Conservation (phyloP, 768 basidiomycete genomes). For the Suillus sp. region DNA sequence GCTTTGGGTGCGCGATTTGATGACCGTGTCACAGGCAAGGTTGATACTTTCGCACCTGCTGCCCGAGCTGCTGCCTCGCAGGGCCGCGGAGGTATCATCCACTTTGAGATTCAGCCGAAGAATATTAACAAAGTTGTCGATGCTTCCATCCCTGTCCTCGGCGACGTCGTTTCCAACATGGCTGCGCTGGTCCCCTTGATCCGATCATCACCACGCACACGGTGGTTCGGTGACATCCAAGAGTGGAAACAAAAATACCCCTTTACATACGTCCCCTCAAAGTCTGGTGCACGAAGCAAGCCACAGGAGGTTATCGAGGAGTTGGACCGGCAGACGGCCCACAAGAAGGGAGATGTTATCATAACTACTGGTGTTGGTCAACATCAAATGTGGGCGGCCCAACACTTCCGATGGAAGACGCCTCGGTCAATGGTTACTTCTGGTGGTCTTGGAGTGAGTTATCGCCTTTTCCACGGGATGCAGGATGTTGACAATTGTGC, state of each 20-base stretch:
- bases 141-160: slow-evolving; percentile 90
- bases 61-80: slow-evolving; percentile 82
- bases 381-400: slow-evolving; percentile 99
- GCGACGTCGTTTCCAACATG: slow-evolving; percentile 88
- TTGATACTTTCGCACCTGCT: slow-evolving; percentile 88
- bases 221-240: slow-evolving; percentile 85
- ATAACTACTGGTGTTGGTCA: slow-evolving; percentile 96
- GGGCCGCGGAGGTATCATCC: slow-evolving; percentile 95
- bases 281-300: slow-evolving; percentile 67
- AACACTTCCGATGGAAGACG: slow-evolving; percentile 87
- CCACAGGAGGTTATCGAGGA: slow-evolving; percentile 97
- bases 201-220: slow-evolving; percentile 56
- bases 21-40: slow-evolving; percentile 94
- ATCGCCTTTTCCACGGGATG: slow-evolving; percentile 6
- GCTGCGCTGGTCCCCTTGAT: slow-evolving; percentile 82
- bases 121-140: slow-evolving; percentile 99
- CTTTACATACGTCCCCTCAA: slow-evolving; percentile 78
- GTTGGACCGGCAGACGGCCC: slow-evolving; percentile 75
- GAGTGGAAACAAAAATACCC: slow-evolving; percentile 88
- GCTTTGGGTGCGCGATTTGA: slow-evolving; percentile 97
- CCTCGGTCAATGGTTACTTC: slow-evolving; percentile 90
- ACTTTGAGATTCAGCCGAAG: slow-evolving; percentile 98
- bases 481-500: slow-evolving; percentile 11
- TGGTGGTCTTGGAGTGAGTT: slow-evolving; percentile 88
- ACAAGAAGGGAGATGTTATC: slow-evolving; percentile 85